Base-by-base conservation (phyloP, 192 early-diverging fungal genomes). In the Umbelopsis ramanniana region DNA sequence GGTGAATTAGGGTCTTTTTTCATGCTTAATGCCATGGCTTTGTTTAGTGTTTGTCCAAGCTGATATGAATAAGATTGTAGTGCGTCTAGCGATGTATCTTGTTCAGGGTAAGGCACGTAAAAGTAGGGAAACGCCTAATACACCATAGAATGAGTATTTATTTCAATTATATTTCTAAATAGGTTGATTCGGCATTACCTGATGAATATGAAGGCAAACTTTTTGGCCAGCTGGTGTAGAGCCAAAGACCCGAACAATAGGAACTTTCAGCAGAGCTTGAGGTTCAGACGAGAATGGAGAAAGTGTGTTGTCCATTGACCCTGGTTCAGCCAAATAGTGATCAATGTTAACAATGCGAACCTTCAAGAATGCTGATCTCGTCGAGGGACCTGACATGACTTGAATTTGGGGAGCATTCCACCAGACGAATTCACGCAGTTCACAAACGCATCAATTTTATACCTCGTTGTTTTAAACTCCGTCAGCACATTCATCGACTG, bases 201-300 rank as follows among this genome's bases (percentile, higher is more conserved):
- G 87, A 67, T 97, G 96, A 12, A 97, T 74, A 75, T 95, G 95
- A n/a, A 96, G 52, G 77, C 92, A 93, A 17, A 84, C 83, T 71
- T 89, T 88, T 82, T 95, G 94, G 0, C 90, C 90, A 38, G 69
- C 77, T 35, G 72, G 76, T 4, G 92, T 92, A 0, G 89, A 75
- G 2, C 94, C 95, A 78, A 92, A 97, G n/a, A 96, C 82, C 11
- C 96, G 84, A 60, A 97, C 74, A 7, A 94, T 84, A n/a, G 91
- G 90, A 10, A 92, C 91, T 45, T 82, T 81, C 11, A 74, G 46
- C 40, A 86, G 40, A 6, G 84, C 80, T 11, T 83, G 82, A 55
- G 80, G 68, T 23, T 74, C 67, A 9, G 78, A 74, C 52, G 75
- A 72, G 52, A 84, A 85, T 17, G 77, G 80, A 29, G 74, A 78